Evolutionary conservation across 2,329 filamentous ascomycete genomes (phyloP), one percentile per base, ranked within the genome.

Genomic region (Coniochaeta sp.): DNA sequence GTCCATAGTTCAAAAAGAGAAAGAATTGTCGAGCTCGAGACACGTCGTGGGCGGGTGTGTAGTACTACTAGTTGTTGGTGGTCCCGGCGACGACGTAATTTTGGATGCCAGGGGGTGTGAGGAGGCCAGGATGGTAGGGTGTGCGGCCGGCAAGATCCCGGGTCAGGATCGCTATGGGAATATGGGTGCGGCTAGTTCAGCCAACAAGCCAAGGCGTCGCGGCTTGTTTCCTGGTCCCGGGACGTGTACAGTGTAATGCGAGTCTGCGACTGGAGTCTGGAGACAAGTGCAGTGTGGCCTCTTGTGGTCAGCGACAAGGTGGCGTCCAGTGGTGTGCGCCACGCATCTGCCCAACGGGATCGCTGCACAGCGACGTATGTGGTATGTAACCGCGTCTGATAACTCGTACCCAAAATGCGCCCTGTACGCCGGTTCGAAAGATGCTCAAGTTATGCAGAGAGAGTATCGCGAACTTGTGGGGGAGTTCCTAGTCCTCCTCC

Each of bases 21-120:
- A 61, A 47, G 50, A 36, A 22, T 50, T 60, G 50, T 60, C 59
- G 59, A 58, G 38, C 24, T 38, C 59, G 58, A 61, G 56, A 50
- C 59, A 19, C 44, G 50, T 36, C 44, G 31, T 38, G 44, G 24
- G 50, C 55, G 47, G 56, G 43, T 54, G 55, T 59, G 57, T 34
- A 52, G 26, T 12, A 52, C 47, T 31, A 31, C n/a, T n/a, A 12
- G 47, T 38, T 28, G 36, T n/a, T 40, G 26, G 57, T 3, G 31
- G 36, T 24, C 26, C 57, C 3, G 43, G 38, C 7, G 60, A 54
- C 43, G 43, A 47, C 19, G 47, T 52, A n/a, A 52, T 52, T 11
- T 17, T 16, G 22, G 24, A 52, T 52, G 47, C 47, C 47, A 50
- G n/a, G 47, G 26, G 24, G 47, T 52, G 24, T 31, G 9, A 5